Percentiles rank a stretch among this genome's conserved stretches.
These are phyloP conservation scores for Alternaria sp. DNA, from an alignment of 2,329 filamentous ascomycete genomes.

Conservation along the genomic window DNA sequence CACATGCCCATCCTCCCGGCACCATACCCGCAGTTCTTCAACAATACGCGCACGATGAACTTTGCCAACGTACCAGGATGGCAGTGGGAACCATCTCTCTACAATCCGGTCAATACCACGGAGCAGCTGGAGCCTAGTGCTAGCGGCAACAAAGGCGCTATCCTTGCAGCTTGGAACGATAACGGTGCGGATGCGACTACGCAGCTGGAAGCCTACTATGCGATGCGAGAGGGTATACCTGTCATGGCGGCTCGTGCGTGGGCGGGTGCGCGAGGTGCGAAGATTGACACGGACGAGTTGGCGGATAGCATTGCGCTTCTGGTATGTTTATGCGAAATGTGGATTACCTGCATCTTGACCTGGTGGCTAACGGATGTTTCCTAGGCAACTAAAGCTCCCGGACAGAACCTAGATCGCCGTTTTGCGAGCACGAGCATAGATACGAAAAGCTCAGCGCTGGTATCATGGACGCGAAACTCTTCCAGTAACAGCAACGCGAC, in stretches of 20 bases:
- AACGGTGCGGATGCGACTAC: constrained; percentile 58
- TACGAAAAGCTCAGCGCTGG: constrained; percentile 20
- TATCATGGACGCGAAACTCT: constrained; percentile 42
- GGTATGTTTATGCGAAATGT: constrained; percentile 1
- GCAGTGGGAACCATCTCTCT: constrained; percentile 57
- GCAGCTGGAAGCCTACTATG: constrained; percentile 57
- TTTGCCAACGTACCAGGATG: constrained; percentile 52
- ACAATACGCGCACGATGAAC: constrained; percentile 52
- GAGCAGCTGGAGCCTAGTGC: constrained; percentile 46
- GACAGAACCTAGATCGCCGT: constrained; percentile 54
- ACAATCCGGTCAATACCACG: constrained; percentile 53
- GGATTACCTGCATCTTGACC: not conserved
- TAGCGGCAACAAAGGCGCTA: constrained; percentile 41
- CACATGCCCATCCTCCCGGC: constrained; percentile 56
- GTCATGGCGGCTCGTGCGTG: constrained; percentile 54
- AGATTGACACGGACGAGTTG: constrained; percentile 36
- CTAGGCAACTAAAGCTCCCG: constrained; percentile 47
- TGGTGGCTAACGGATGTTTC: not conserved
- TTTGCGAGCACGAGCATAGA: constrained; percentile 18
- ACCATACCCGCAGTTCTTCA: constrained; percentile 57
- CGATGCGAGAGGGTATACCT: constrained; percentile 55
- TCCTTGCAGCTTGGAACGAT: constrained; percentile 58
- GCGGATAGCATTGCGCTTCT: constrained; percentile 48
- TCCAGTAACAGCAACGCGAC: constrained; percentile 8
- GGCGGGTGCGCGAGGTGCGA: constrained; percentile 49